Percentiles rank a stretch among this genome's conserved stretches.
These are phyloP conservation scores for Malus orientalis DNA, from an alignment of 306 rosid species.

Conservation along the genomic window DNA sequence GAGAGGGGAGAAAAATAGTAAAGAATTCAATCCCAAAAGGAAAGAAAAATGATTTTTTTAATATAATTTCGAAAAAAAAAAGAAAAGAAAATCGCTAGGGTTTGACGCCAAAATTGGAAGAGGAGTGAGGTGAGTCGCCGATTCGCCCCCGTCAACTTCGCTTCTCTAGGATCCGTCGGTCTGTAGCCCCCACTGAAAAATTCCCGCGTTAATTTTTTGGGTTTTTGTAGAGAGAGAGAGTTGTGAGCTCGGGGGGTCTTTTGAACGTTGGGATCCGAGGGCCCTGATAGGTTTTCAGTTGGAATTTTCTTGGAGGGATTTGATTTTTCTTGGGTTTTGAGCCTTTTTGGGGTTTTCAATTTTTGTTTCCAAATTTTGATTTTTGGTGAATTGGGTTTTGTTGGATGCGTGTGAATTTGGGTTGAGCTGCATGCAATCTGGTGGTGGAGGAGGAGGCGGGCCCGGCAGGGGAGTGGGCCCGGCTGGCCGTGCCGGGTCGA, in stretches of 20 bases:
- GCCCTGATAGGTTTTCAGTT: conserved; percentile 40
- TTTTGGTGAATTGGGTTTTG: conserved; percentile 22
- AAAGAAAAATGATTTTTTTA: not conserved
- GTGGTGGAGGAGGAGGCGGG: conserved; percentile 59
- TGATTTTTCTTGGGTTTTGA: conserved; percentile 29
- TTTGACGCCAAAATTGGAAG: conserved; percentile 44
- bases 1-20: not conserved
- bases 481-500: conserved; percentile 65
- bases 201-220: conserved; percentile 29
- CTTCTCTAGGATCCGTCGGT: conserved; percentile 41
- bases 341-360: conserved; percentile 12
- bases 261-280: conserved; percentile 87
- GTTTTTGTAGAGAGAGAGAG: conserved; percentile 30
- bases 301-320: conserved; percentile 36
- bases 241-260: conserved; percentile 22
- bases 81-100: conserved; percentile 35
- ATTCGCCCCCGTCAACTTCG: conserved; percentile 44
- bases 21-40: not conserved
- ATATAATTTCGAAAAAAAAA: not conserved
- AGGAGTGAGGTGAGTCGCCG: conserved; percentile 43
- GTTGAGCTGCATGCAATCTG: conserved; percentile 72
- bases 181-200: conserved; percentile 34
- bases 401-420: conserved; percentile 25
- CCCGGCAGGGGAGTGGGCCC: conserved; percentile 75
- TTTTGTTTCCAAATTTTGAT: not conserved